These are phyloP conservation scores for Candida rishiriensis DNA, from an alignment of 805 yeast species.

Conservation along the genomic window DNA sequence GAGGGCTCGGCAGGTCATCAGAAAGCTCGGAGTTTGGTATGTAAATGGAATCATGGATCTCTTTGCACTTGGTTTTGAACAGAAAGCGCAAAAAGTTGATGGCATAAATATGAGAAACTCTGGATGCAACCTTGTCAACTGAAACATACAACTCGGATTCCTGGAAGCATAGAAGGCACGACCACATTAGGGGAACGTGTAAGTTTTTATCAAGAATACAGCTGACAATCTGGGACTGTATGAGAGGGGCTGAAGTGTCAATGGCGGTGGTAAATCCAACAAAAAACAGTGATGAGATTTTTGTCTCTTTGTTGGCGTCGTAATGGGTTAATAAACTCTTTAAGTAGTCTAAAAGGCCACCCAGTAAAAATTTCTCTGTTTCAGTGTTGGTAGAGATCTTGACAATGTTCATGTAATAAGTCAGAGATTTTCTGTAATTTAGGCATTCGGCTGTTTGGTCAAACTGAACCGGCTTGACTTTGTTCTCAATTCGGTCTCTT, in stretches of 20 bases:
- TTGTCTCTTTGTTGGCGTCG: slow-evolving; percentile 5
- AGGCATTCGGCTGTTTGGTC: slow-evolving; percentile 8
- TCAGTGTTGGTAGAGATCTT: slow-evolving; percentile 7
- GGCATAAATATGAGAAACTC: slow-evolving; percentile 15
- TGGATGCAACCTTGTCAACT: slow-evolving; percentile 15
- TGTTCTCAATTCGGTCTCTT: slow-evolving; percentile 10
- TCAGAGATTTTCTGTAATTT: slow-evolving; percentile 6
- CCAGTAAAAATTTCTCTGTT: slow-evolving; percentile 7
- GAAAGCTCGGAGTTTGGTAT: not conserved
- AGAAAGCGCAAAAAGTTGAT: slow-evolving; percentile 13
- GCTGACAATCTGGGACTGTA: slow-evolving; percentile 2
- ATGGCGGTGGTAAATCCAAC: slow-evolving; percentile 14
- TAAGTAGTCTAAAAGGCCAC: slow-evolving; percentile 10
- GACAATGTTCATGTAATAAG: slow-evolving; percentile 11
- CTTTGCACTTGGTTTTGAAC: not conserved
- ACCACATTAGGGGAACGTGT: slow-evolving; percentile 15
- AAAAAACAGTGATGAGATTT: slow-evolving; percentile 11
- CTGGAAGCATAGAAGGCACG: slow-evolving; percentile 16
- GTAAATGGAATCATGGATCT: not conserved
- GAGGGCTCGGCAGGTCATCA: not conserved
- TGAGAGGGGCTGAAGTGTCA: slow-evolving; percentile 1
- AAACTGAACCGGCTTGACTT: slow-evolving; percentile 13
- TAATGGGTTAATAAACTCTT: slow-evolving; percentile 7
- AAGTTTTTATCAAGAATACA: slow-evolving; percentile 5
- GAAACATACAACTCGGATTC: slow-evolving; percentile 12